Percentiles rank a stretch among this genome's conserved stretches.
Conservation (phyloP, 108 stramenopile species). For the Stephanodiscus triporus region DNA sequence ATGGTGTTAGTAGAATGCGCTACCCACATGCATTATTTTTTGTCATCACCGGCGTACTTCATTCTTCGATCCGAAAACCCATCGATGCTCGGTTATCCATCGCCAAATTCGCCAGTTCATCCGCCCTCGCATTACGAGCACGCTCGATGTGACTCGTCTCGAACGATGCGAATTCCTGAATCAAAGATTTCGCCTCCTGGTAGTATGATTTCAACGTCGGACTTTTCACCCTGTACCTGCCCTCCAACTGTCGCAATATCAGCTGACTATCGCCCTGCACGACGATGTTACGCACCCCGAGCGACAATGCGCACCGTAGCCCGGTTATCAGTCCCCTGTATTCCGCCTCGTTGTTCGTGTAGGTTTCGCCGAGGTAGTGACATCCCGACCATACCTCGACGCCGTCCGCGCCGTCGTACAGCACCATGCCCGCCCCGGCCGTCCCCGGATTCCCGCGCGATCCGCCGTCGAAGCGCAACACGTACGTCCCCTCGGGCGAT, state of each 20-base stretch:
- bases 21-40: too few species aligned
- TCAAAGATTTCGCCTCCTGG: constrained; percentile 40
- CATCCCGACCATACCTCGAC: constrained; percentile 67
- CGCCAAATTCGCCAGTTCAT: constrained; percentile 82
- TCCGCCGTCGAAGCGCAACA: constrained; percentile 82
- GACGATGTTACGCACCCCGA: constrained; percentile 63
- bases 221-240: constrained; percentile 61
- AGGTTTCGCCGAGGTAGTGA: constrained; percentile 57
- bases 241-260: constrained; percentile 72
- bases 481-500: constrained; percentile 50
- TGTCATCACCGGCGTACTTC: too few species aligned
- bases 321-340: constrained; percentile 68
- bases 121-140: constrained; percentile 75
- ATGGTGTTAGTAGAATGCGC: too few species aligned
- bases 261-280: constrained; percentile 80
- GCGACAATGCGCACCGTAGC: constrained; percentile 59
- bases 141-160: constrained; percentile 65
- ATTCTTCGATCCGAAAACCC: constrained; percentile 26
- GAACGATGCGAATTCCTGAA: constrained; percentile 56
- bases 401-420: constrained; percentile 59
- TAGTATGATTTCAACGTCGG: constrained; percentile 46
- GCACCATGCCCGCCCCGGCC: constrained; percentile 76
- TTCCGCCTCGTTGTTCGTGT: constrained; percentile 87
- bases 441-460: constrained; percentile 71
- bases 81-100: constrained; percentile 60